These are phyloP conservation scores for Aspergillus funiculosus DNA, from an alignment of 495 filamentous ascomycete genomes.

Conservation along the genomic window DNA sequence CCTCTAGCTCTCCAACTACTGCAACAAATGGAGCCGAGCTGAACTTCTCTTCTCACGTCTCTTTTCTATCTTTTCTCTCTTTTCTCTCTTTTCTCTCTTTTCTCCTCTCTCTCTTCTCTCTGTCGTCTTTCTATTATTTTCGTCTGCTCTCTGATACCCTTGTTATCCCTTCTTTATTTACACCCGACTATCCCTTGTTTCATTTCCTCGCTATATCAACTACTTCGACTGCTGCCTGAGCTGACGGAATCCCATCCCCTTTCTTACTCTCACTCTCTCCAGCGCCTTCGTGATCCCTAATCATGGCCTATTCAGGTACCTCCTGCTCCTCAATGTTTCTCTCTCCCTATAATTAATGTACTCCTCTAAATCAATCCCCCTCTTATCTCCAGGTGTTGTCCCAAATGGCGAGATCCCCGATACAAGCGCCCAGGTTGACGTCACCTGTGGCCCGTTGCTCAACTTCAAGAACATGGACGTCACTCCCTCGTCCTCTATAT, in stretches of 20 bases:
- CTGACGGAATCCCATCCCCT: no score
- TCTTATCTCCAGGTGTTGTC: slow-evolving; percentile 1
- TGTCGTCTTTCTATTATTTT: background rate
- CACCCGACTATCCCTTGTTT: no score
- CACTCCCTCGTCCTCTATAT: slow-evolving; percentile 44
- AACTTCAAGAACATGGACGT: slow-evolving; percentile 81
- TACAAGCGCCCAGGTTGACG: slow-evolving; percentile 45
- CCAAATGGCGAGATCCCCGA: slow-evolving; percentile 12
- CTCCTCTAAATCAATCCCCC: slow-evolving; percentile 2
- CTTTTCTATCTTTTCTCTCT: background rate
- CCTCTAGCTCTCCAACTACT: no score
- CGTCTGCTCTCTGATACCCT: background rate
- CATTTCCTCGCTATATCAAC: no score
- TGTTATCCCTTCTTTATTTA: background rate
- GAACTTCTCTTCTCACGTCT: no score
- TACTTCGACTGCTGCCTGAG: no score
- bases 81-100: background rate
- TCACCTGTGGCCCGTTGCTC: slow-evolving; percentile 74
- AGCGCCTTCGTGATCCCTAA: no score
- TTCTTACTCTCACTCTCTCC: background rate
- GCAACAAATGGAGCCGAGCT: no score
- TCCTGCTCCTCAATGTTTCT: background rate
- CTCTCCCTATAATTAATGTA: background rate
- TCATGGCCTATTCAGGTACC: slow-evolving; percentile 11
- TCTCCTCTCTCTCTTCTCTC: background rate